Evolutionary conservation across 2,329 filamentous ascomycete species (phyloP).

Genomic region (Leptographium wingfieldii): DNA sequence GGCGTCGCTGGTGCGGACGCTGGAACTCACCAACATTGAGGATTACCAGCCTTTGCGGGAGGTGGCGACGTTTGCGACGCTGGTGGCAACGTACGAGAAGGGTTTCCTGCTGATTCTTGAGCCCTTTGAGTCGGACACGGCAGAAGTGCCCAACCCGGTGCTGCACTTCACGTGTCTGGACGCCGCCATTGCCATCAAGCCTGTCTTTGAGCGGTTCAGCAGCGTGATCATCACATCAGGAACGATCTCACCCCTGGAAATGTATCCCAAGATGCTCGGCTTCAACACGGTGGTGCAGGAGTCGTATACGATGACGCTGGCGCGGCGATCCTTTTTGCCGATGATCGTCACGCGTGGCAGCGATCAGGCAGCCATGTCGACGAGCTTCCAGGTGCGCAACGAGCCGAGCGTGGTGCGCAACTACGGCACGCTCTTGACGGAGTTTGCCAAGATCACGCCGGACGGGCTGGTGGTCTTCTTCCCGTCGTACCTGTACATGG

Average conservation of each 20-base stretch:
- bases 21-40: constrained; percentile 95
- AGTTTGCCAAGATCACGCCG: constrained; percentile 91
- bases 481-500: constrained; percentile 97
- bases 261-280: constrained; percentile 98
- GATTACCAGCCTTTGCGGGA: constrained; percentile 96
- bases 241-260: constrained; percentile 91
- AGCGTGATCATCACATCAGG: constrained; percentile 98
- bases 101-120: constrained; percentile 95
- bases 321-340: constrained; percentile 85
- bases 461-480: constrained; percentile 99
- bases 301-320: constrained; percentile 94
- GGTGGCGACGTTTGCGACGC: constrained; percentile 91
- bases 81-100: constrained; percentile 93
- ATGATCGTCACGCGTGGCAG: constrained; percentile 96
- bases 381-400: constrained; percentile 87
- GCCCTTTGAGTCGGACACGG: constrained; percentile 83
- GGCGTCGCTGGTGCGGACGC: constrained; percentile 83
- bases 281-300: constrained; percentile 90
- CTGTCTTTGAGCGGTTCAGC: constrained; percentile 92
- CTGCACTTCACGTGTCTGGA: constrained; percentile 94
- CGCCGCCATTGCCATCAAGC: constrained; percentile 94
- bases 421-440: constrained; percentile 83
- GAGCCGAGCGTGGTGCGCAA: constrained; percentile 96
- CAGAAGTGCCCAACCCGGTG: constrained; percentile 63
- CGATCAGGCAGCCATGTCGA: constrained; percentile 86